Evolutionary conservation across 2,329 filamentous ascomycete species (phyloP).

Genomic region (Microsporum canis): DNA sequence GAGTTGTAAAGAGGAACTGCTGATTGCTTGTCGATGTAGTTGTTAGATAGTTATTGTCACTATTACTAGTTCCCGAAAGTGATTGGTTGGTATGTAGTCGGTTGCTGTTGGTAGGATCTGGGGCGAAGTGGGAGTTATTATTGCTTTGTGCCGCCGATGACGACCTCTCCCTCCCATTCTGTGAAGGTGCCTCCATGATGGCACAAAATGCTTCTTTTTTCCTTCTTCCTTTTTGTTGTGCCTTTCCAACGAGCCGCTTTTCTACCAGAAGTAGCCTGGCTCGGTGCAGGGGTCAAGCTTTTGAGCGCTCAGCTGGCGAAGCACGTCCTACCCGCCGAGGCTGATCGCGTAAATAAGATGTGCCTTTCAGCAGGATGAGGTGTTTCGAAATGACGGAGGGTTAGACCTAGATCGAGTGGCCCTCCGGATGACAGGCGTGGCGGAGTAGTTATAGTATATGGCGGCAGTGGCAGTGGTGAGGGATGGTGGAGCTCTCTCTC

Average conservation of each 20-base stretch:
- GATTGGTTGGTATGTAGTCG: neutral
- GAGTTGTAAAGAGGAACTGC: constrained; percentile 26
- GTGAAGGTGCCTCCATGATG: constrained; percentile 1
- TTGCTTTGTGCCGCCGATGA: neutral
- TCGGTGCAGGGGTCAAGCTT: neutral
- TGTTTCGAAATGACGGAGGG: neutral
- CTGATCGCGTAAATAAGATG: neutral
- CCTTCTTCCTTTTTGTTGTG: neutral
- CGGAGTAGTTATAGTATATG: neutral
- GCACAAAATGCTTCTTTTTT: neutral
- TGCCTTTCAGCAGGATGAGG: neutral
- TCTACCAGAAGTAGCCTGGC: neutral
- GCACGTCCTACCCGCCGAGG: neutral
- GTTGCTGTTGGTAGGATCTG: neutral
- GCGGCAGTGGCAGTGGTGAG: neutral
- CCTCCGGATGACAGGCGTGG: neutral
- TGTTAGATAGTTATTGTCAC: neutral
- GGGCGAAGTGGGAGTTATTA: constrained; percentile 4
- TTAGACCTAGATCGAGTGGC: neutral
- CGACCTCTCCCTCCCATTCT: constrained; percentile 3
- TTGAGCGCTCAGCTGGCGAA: neutral
- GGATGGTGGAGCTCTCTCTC: neutral
- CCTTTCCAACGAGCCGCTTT: neutral
- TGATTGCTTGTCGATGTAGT: constrained; percentile 18
- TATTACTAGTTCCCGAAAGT: neutral